Conservation (phyloP, 495 filamentous ascomycete species). For the Aspergillus heteromorphus region DNA sequence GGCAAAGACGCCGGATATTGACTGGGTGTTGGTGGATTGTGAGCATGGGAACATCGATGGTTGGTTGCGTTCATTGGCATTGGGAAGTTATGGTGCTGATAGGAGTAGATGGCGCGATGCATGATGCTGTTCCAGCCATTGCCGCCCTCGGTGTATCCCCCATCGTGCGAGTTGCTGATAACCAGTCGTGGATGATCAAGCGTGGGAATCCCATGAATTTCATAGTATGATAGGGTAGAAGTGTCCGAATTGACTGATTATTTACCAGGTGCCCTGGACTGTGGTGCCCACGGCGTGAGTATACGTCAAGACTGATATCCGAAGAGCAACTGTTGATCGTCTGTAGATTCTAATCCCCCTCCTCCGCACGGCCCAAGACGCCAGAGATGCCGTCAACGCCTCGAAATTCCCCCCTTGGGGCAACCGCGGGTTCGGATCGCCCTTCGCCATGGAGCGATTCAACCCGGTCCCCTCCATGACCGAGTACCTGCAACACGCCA, state of each 20-base stretch:
- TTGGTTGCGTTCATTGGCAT: too few species aligned
- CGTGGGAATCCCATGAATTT: conserved; percentile 56
- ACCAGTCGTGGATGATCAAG: conserved; percentile 69
- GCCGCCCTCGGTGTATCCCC: conserved; percentile 61
- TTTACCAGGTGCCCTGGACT: too few species aligned
- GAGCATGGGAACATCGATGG: too few species aligned
- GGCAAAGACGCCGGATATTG: too few species aligned
- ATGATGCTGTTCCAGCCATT: conserved; percentile 45
- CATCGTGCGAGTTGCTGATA: conserved; percentile 61
- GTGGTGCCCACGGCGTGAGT: conserved; percentile 57
- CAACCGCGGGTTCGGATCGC: conserved; percentile 57
- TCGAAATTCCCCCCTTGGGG: conserved; percentile 65
- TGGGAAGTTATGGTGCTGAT: too few species aligned
- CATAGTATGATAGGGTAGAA: too few species aligned
- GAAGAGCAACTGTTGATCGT: too few species aligned
- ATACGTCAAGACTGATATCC: too few species aligned
- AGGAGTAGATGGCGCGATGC: conserved; percentile 10
- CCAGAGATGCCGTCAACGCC: conserved; percentile 45
- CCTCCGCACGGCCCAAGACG: conserved; percentile 1
- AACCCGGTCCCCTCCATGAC: conserved; percentile 32
- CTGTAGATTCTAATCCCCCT: conserved; percentile 22
- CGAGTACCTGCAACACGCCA: conserved; percentile 18
- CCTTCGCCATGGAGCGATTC: conserved; percentile 27
- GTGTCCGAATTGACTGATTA: too few species aligned
- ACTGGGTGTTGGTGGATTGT: too few species aligned